Conservation (phyloP, 768 basidiomycete genomes). For the Macrocybe gigantea region DNA sequence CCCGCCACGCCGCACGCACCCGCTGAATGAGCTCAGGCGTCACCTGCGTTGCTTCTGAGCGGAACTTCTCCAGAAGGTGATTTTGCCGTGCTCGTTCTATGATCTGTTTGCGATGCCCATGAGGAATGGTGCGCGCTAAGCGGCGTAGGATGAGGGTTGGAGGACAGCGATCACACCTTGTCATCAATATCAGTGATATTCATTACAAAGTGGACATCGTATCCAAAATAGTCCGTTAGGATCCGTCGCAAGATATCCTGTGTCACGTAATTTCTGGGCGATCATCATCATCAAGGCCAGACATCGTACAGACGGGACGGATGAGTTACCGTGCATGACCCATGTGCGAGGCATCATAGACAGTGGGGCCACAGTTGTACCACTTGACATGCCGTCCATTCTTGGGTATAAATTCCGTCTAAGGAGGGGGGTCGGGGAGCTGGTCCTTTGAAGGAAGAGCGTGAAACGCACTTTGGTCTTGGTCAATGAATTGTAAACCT, state of each 20-base stretch:
- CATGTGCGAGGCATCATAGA: conserved; percentile 98
- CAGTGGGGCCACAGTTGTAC: conserved; percentile 99
- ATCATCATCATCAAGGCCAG: conserved; percentile 4
- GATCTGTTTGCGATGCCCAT: conserved; percentile 48
- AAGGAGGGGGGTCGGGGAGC: conserved; percentile 8
- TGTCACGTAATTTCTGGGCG: conserved; percentile 86
- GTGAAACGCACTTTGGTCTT: conserved; percentile 67
- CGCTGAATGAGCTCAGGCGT: conserved; percentile 51
- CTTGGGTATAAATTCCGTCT: conserved; percentile 75
- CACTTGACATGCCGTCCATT: conserved; percentile 81
- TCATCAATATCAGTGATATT: conserved; percentile 99
- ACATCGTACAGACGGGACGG: neutral
- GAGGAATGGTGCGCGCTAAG: neutral
- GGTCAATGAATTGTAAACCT: conserved; percentile 91
- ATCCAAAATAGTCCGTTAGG: conserved; percentile 92
- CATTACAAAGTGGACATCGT: conserved; percentile 98
- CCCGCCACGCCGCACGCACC: conserved; percentile 58
- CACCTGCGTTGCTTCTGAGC: conserved; percentile 45
- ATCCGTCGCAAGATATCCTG: conserved; percentile 90
- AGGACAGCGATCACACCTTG: conserved; percentile 55
- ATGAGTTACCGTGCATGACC: conserved; percentile 84
- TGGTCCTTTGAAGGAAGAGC: conserved; percentile 4
- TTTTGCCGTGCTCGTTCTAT: conserved; percentile 86
- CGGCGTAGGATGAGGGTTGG: conserved; percentile 5
- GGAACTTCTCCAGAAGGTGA: conserved; percentile 61